Conservation (phyloP, 2,329 filamentous ascomycete genomes). For the Didymella segeticola region DNA sequence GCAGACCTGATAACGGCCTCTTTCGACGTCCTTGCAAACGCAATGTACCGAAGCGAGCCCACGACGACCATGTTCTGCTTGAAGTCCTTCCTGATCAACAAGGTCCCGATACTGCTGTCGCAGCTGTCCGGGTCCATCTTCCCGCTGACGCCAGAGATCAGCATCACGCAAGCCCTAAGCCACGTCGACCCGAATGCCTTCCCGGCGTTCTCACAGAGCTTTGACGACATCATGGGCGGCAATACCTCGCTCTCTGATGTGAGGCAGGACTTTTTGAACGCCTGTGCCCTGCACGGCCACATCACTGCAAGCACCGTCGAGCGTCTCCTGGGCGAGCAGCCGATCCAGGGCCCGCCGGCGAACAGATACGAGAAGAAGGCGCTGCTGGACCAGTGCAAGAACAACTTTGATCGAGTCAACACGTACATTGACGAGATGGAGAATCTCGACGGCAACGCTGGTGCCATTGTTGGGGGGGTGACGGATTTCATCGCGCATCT, state of each 20-base stretch:
- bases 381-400: conserved; percentile 77
- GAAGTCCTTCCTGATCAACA: conserved; percentile 85
- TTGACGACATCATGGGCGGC: conserved; percentile 62
- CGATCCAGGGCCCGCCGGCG: conserved; percentile 77
- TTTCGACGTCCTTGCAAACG: conserved; percentile 89
- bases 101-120: conserved; percentile 67
- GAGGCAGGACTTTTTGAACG: conserved; percentile 83
- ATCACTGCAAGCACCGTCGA: conserved; percentile 80
- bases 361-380: conserved; percentile 79
- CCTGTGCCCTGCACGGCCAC: conserved; percentile 87
- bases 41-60: conserved; percentile 74
- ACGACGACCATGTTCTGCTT: conserved; percentile 71
- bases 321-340: conserved; percentile 80
- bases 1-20: conserved; percentile 85
- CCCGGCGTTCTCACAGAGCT: conserved; percentile 69
- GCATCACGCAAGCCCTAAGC: conserved; percentile 69
- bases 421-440: conserved; percentile 82
- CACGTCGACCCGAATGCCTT: conserved; percentile 69
- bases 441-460: conserved; percentile 89
- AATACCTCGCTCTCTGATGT: conserved; percentile 70
- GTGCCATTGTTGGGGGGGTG: conserved; percentile 77
- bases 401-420: conserved; percentile 77
- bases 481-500: conserved; percentile 70
- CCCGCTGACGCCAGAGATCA: conserved; percentile 67
- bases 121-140: conserved; percentile 65